These are phyloP conservation scores for Candida sithepensis DNA, from an alignment of 805 yeast species.

Conservation along the genomic window DNA sequence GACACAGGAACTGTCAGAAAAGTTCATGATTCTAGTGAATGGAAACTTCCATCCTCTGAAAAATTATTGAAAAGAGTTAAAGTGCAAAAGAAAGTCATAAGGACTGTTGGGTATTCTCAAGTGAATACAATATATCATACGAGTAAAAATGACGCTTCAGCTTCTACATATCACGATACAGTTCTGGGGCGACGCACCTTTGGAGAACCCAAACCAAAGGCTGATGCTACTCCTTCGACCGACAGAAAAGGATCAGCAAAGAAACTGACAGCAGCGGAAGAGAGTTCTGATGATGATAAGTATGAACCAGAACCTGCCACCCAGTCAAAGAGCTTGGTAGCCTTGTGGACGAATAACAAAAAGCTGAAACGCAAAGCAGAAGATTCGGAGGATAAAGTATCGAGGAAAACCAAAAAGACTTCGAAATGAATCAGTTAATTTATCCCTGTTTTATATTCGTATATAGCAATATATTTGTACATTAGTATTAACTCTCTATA, in stretches of 20 bases:
- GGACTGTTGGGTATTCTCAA: slow-evolving; percentile 29
- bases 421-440: background rate
- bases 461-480: slow-evolving; percentile 1
- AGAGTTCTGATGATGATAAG: slow-evolving; percentile 10
- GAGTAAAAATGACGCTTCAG: background rate
- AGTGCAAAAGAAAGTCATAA: slow-evolving; percentile 14
- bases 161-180: slow-evolving; percentile 1
- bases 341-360: slow-evolving; percentile 10
- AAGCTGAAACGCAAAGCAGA: slow-evolving; percentile 17
- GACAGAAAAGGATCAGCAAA: slow-evolving; percentile 9
- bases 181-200: slow-evolving; percentile 28
- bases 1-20: slow-evolving; percentile 29
- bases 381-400: slow-evolving; percentile 7
- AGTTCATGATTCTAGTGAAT: slow-evolving; percentile 47
- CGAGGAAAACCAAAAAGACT: slow-evolving; percentile 1
- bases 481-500: background rate
- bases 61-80: slow-evolving; percentile 20
- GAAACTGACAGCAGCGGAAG: slow-evolving; percentile 3
- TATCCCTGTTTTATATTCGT: too few species aligned
- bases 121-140: slow-evolving; percentile 11
- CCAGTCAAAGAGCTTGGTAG: slow-evolving; percentile 9
- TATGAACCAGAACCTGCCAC: slow-evolving; percentile 10
- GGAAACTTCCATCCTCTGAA: slow-evolving; percentile 40
- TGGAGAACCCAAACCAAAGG: slow-evolving; percentile 14
- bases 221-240: slow-evolving; percentile 6